A percentile compares a stretch with the other conserved stretches of the same genome.
Evolutionary conservation across 106 monocot genomes (phyloP).

Genomic region (Cymbidium sinense): DNA sequence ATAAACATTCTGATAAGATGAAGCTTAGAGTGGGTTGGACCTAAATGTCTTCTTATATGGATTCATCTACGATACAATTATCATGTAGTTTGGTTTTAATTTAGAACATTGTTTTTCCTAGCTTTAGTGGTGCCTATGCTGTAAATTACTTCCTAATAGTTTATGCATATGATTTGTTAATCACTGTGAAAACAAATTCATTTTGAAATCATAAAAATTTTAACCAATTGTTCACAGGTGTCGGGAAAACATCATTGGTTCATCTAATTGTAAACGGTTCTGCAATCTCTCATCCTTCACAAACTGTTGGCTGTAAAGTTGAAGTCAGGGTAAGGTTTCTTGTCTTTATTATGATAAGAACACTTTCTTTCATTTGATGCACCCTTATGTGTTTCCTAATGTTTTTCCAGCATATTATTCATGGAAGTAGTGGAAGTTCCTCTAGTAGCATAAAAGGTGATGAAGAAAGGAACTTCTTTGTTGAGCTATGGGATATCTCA

Average conservation of each 20-base stretch:
- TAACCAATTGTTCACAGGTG: slow-evolving; percentile 33
- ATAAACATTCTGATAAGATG: neutral
- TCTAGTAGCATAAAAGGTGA: slow-evolving; percentile 77
- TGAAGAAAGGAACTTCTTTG: slow-evolving; percentile 77
- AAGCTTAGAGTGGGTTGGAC: neutral
- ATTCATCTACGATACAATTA: neutral
- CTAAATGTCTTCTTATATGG: neutral
- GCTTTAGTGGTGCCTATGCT: neutral
- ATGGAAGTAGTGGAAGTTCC: slow-evolving; percentile 72
- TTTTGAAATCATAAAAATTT: neutral
- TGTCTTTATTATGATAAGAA: neutral
- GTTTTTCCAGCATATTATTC: slow-evolving; percentile 65
- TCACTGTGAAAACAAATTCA: neutral
- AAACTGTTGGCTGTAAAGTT: slow-evolving; percentile 84
- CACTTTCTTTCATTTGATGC: neutral
- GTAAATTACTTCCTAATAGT: neutral
- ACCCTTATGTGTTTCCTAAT: slow-evolving; percentile 5
- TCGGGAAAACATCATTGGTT: slow-evolving; percentile 89
- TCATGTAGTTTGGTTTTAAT: neutral
- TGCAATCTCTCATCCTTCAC: slow-evolving; percentile 51
- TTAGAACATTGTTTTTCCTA: neutral
- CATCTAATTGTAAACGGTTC: slow-evolving; percentile 74
- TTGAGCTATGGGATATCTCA: slow-evolving; percentile 93
- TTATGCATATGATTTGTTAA: neutral
- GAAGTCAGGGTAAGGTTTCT: slow-evolving; percentile 46